These are phyloP conservation scores for Phytopythium vexans DNA, from an alignment of 352 stramenopile species.

Conservation along the genomic window DNA sequence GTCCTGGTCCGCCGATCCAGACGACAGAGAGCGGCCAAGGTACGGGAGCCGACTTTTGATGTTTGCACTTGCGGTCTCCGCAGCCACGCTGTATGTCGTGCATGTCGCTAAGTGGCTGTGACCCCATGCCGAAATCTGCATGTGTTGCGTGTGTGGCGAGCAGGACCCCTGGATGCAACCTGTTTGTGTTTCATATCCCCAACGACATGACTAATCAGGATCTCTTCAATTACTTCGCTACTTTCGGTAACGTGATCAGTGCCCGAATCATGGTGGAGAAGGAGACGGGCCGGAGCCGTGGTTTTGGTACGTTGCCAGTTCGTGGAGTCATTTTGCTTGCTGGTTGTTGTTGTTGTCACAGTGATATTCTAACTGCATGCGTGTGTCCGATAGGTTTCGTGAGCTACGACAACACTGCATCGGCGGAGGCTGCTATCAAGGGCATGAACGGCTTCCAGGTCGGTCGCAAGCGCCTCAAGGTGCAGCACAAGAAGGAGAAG, in stretches of 20 bases:
- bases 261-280: constrained; percentile 97
- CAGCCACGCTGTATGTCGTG: constrained; percentile 9
- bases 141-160: constrained; percentile 36
- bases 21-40: constrained; percentile 87
- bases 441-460: constrained; percentile 96
- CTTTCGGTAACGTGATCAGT: constrained; percentile 95
- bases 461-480: constrained; percentile 95
- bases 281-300: constrained; percentile 92
- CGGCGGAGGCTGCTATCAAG: constrained; percentile 92
- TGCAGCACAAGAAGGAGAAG: constrained; percentile 95
- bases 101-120: constrained; percentile 4
- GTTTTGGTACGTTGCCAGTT: constrained; percentile 75
- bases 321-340: background rate
- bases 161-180: constrained; percentile 94
- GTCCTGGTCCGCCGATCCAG: constrained; percentile 83
- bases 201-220: constrained; percentile 97
- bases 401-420: constrained; percentile 92
- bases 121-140: constrained; percentile 12
- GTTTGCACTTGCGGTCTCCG: constrained; percentile 7
- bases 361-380: constrained; percentile 3
- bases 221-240: constrained; percentile 95
- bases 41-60: constrained; percentile 23
- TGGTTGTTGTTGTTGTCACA: background rate
- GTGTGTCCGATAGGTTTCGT: constrained; percentile 88
- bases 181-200: constrained; percentile 99